Base-by-base conservation (phyloP, 192 early-diverging fungal species). In the Mortierella antarctica region DNA sequence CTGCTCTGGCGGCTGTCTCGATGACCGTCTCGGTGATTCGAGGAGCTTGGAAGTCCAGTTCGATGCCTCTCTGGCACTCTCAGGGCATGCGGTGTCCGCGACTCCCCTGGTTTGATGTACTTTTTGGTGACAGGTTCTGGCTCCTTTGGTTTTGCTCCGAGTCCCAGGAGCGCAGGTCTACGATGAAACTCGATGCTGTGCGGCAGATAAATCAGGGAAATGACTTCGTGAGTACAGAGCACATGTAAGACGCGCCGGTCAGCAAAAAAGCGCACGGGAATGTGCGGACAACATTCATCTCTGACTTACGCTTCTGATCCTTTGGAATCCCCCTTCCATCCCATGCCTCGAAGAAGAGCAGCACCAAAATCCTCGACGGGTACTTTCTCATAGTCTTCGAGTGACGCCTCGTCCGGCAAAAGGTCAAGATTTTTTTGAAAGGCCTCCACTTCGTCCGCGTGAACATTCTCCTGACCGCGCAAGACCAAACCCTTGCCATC, bases 281-380 rank as follows among this genome's bases (percentile, higher is more conserved):
- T 7, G 18, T 14, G 21, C 9, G 12, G 20, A 52, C 71, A 52
- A 31, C 31, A 31, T 31, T 31, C 31, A 31, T 31, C 31, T 31
- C 31, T 31, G 31, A 31, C 82, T 40, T 54, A 86, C 65, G 62
- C 63, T 51, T 56, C 60, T 4, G 61, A 67, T 61, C 77, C 77
- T 20, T 80, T 72, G 6, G 59, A 82, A 45, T 93, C 93, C 52
- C 92, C 89, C 51, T 88, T 90, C 95, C 95, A 97, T 1, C 96
- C 96, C 93, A 97, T 95, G 0, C 96, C 96, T 14, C 94, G 86
- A 57, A 98, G 78, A 67, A 97, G 83, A 0, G 96, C 96, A 2
- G 86, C 86, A 0, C 96, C 96, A 90, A 98, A 98, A 57, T 92
- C 90, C 58, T 97, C 94, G 1, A 98, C 90, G 6, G 96, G 94